Base-by-base conservation (phyloP, 805 yeast genomes). In the Scheffersomyces coipomensis region DNA sequence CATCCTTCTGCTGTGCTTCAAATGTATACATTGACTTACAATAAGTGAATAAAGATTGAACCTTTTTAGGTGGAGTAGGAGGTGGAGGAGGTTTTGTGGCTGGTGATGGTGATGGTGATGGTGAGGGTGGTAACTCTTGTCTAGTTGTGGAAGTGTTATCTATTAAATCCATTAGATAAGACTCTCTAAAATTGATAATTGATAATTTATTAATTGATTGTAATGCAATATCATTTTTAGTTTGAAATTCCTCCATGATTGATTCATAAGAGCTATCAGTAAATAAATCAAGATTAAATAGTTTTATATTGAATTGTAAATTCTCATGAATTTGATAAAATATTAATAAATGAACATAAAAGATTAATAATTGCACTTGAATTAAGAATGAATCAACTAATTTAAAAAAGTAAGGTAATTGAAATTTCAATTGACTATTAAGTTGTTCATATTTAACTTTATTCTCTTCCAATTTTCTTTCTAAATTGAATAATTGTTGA, bases 11-110 rank as follows among this genome's bases (percentile, higher is more conserved):
- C 16, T 62, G 52, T 0, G 68, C 72, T 1, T 49, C 35, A 43
- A 64, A 79, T 24, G 53, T 52, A 45, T 55, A 78, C 8, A 65
- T 27, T 0, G 79, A 83, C 33, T 52, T 51, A 46, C 76, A 69
- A 34, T 30, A 40, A 21, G 38, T 42, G 17, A 3, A 5, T 5
- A 18, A 13, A 16, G 23, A 5, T 13, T 5, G 4, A 13, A 15
- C 18, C 3, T 19, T 7, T 13, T 5, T 5, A 5, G 30, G 17
- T 13, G 30, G 18, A 5, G 29, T 9, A 12, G 29, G 13, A n/a
- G 29, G 6, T 9, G 27, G 27, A 24, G 27, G 11, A 7, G n/a
- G n/a, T 7, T 10, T 9, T 24, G 27, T 9, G 5, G 27, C 7
- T 24, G n/a, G n/a, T 7, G 27, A 24, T 24, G 27, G 12, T 7